These are phyloP conservation scores for Nicotiana noctiflora DNA, from an alignment of 257 asterid genomes.

Conservation along the genomic window DNA sequence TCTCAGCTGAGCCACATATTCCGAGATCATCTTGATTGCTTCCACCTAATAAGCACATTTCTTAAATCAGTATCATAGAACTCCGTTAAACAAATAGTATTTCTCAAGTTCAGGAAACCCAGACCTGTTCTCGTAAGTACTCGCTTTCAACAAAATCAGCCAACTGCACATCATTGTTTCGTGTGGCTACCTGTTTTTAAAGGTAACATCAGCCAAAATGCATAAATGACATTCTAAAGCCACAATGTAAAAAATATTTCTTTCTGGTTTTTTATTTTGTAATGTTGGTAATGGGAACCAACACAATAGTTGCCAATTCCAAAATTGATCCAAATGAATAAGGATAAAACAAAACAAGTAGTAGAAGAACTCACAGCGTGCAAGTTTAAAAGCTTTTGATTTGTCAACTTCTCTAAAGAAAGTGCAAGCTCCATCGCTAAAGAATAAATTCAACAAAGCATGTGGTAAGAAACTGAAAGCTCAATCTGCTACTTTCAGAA, in stretches of 20 bases:
- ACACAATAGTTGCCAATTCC: not conserved
- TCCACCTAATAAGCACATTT: conserved; percentile 31
- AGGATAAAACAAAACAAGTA: not conserved
- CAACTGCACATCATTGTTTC: conserved; percentile 33
- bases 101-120: not conserved
- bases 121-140: conserved; percentile 40
- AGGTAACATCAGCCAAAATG: not conserved
- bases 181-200: conserved; percentile 30
- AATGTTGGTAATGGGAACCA: not conserved
- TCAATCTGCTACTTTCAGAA: not conserved
- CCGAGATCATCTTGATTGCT: conserved; percentile 43
- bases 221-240: not conserved
- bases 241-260: too few relatives aligned
- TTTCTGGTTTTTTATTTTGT: not conserved
- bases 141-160: conserved; percentile 36
- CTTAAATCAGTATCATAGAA: not conserved
- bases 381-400: conserved; percentile 42
- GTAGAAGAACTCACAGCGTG: conserved; percentile 26
- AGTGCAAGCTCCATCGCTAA: conserved; percentile 58
- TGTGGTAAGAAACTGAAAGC: not conserved
- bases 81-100: not conserved
- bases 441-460: not conserved
- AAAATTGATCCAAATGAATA: not conserved
- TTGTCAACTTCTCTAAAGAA: conserved; percentile 48
- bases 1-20: conserved; percentile 48